phyloP scores from a whole-genome alignment of 257 asterid genomes.

The Knoxia roxburghii region DNA sequence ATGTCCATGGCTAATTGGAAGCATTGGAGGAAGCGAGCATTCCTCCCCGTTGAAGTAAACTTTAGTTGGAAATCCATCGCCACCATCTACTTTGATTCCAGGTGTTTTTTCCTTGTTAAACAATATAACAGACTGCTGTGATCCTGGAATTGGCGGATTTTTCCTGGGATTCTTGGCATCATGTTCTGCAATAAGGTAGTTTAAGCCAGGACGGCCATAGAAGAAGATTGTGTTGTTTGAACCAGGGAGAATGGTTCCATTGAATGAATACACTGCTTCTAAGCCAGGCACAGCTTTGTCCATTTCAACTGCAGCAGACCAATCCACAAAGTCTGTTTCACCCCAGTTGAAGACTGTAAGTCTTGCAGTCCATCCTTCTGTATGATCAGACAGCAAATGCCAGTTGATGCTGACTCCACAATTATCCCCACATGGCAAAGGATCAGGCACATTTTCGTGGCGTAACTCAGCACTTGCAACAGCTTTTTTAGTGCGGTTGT shows the following conservation, averaged over 20 bases:
- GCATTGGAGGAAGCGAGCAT: conserved; percentile 54
- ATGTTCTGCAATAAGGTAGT: conserved; percentile 40
- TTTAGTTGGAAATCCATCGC: conserved; percentile 68
- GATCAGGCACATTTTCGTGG: conserved; percentile 33
- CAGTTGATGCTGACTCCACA: conserved; percentile 69
- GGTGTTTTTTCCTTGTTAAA: conserved; percentile 53
- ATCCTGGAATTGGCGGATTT: conserved; percentile 62
- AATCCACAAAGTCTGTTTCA: conserved; percentile 33
- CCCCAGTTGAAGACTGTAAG: conserved; percentile 71
- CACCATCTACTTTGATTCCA: conserved; percentile 35
- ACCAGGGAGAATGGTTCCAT: conserved; percentile 34
- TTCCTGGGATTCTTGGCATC: conserved; percentile 50
- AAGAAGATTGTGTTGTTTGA: conserved; percentile 41
- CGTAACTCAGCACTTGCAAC: conserved; percentile 18
- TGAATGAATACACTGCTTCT: conserved; percentile 49
- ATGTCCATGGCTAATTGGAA: conserved; percentile 35
- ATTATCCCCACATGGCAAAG: conserved; percentile 65
- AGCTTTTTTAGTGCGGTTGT: conserved; percentile 41
- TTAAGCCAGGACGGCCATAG: conserved; percentile 39
- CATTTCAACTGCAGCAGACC: conserved; percentile 57
- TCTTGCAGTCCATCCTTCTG: conserved; percentile 61
- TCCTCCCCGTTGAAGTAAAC: conserved; percentile 76
- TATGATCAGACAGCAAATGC: conserved; percentile 53
- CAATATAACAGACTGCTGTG: conserved; percentile 42
- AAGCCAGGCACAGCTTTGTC: conserved; percentile 49